A percentile compares a stretch with the other conserved stretches of the same genome.
Evolutionary conservation across 2,329 filamentous ascomycete genomes (phyloP).

Genomic region (Penicillium sp.): DNA sequence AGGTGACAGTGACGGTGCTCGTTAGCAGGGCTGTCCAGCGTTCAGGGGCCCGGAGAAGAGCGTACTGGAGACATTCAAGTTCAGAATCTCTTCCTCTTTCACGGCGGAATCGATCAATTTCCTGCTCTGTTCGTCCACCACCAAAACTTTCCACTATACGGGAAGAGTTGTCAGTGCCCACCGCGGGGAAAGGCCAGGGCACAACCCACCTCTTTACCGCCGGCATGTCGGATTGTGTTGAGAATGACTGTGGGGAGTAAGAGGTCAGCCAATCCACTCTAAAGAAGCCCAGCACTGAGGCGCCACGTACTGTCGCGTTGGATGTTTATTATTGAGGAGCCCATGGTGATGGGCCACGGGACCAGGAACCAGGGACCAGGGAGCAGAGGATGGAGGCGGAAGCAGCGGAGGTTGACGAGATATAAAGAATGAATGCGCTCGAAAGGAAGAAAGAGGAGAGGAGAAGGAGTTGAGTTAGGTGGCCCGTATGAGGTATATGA

Average conservation of each 20-base stretch:
- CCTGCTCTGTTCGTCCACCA: slow-evolving; percentile 77
- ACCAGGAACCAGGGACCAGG: not conserved
- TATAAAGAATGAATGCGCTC: not conserved
- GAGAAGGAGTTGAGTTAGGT: slow-evolving; percentile 6
- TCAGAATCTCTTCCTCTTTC: slow-evolving; percentile 94
- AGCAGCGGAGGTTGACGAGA: slow-evolving; percentile 2
- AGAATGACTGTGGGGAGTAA: slow-evolving; percentile 56
- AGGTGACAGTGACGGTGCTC: slow-evolving; percentile 3
- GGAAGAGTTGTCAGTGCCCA: slow-evolving; percentile 24
- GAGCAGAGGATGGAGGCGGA: slow-evolving; percentile 5
- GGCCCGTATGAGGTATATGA: slow-evolving; percentile 25
- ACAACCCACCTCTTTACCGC: slow-evolving; percentile 66
- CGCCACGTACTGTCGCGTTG: slow-evolving; percentile 65
- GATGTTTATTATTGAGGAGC: slow-evolving; percentile 74
- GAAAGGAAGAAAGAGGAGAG: not conserved
- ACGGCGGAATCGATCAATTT: slow-evolving; percentile 86
- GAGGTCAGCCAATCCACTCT: slow-evolving; percentile 11
- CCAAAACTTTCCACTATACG: slow-evolving; percentile 87
- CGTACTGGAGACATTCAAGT: slow-evolving; percentile 91
- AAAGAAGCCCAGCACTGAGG: slow-evolving; percentile 1
- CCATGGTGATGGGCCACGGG: slow-evolving; percentile 56
- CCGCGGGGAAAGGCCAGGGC: slow-evolving; percentile 21
- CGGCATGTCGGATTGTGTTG: slow-evolving; percentile 69
- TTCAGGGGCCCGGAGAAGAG: not conserved
- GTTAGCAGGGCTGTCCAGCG: slow-evolving; percentile 10